Conservation (phyloP, 192 early-diverging fungal genomes). For the Coemansia sp. region DNA sequence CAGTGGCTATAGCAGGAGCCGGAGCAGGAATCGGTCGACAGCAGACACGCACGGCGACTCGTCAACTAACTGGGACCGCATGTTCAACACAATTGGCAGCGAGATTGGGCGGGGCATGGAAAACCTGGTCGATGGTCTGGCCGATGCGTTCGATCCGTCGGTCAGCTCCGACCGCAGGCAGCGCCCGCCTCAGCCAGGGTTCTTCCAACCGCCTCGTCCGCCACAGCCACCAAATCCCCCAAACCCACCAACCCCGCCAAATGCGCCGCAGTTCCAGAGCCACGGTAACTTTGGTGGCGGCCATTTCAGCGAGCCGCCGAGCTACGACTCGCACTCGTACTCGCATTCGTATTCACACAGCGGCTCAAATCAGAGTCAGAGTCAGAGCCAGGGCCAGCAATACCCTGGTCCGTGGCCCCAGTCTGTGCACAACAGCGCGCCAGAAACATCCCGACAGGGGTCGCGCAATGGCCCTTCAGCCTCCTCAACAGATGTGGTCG, state of each 20-base stretch:
- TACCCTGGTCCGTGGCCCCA: conserved; percentile 11
- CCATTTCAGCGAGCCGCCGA: not conserved
- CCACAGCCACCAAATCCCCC: conserved; percentile 5
- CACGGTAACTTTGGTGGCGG: not conserved
- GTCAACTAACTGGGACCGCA: conserved; percentile 38
- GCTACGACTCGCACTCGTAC: conserved; percentile 13
- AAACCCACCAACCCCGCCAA: too few species aligned
- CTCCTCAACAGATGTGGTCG: conserved; percentile 6
- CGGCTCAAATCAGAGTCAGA: not conserved
- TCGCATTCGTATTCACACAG: conserved; percentile 13
- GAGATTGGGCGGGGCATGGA: conserved; percentile 49
- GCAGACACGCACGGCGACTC: conserved; percentile 3
- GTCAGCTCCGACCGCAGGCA: not conserved
- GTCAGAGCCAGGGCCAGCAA: not conserved
- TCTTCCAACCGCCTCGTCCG: conserved; percentile 7
- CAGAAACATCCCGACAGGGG: not conserved
- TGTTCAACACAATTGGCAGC: conserved; percentile 41
- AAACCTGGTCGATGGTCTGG: conserved; percentile 24
- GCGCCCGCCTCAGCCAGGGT: not conserved
- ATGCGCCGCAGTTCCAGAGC: not conserved
- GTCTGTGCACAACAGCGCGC: conserved; percentile 15
- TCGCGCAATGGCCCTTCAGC: not conserved
- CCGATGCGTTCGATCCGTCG: conserved; percentile 16
- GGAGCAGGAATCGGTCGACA: not conserved
- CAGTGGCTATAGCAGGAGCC: not conserved